Evolutionary conservation across 768 basidiomycete genomes (phyloP).

Genomic region (Lactifluus volemus): DNA sequence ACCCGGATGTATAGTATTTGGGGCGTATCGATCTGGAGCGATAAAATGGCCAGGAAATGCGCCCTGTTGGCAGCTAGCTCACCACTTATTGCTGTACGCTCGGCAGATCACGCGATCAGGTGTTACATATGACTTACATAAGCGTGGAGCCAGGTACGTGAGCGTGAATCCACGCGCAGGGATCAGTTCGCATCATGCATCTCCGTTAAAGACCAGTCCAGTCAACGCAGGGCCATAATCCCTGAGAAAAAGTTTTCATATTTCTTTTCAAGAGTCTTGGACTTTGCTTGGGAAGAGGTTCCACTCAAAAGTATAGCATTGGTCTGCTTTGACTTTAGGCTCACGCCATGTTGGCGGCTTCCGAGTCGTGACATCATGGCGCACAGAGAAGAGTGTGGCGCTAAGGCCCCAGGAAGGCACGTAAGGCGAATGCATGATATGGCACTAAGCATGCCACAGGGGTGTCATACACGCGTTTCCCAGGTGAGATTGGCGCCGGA

Average conservation of each 20-base stretch:
- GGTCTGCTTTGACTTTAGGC: neutral
- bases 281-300: neutral
- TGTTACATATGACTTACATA: too few relatives aligned
- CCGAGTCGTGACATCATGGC: constrained; percentile 13
- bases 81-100: neutral
- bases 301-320: neutral
- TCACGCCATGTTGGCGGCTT: neutral
- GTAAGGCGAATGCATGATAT: neutral
- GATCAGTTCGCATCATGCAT: too few relatives aligned
- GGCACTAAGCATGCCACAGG: neutral
- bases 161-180: neutral
- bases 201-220: too few relatives aligned
- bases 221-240: neutral
- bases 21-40: constrained; percentile 9
- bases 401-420: neutral
- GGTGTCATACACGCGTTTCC: neutral
- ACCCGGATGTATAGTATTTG: neutral
- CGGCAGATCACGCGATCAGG: neutral
- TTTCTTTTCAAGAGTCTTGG: neutral
- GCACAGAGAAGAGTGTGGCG: neutral
- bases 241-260: neutral
- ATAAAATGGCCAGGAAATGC: neutral
- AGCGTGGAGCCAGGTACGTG: neutral
- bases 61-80: neutral
- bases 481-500: neutral